These are phyloP conservation scores for Pyrrhoderma noxium DNA, from an alignment of 1,284 basidiomycete genomes.

Conservation along the genomic window DNA sequence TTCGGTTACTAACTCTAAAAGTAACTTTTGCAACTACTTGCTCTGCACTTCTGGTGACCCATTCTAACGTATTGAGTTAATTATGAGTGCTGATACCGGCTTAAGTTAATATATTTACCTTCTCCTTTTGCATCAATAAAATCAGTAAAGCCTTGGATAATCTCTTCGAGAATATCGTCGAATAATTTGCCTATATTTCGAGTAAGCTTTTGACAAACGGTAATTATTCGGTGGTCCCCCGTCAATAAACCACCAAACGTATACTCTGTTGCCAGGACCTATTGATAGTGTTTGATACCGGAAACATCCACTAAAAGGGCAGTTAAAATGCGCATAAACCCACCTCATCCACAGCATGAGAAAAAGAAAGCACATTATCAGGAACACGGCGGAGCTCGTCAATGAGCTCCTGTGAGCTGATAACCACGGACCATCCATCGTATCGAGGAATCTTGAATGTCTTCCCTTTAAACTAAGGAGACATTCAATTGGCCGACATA, in stretches of 20 bases:
- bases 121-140: constrained; percentile 14
- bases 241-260: constrained; percentile 7
- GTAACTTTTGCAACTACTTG: constrained; percentile 33
- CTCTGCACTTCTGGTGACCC: constrained; percentile 30
- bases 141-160: constrained; percentile 18
- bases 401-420: constrained; percentile 22
- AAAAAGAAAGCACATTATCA: constrained; percentile 26
- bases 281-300: background rate
- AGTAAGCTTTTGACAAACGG: constrained; percentile 18
- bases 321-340: background rate
- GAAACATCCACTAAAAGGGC: background rate
- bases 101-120: constrained; percentile 19
- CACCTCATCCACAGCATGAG: constrained; percentile 24
- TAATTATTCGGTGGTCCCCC: constrained; percentile 21
- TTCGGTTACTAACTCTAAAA: constrained; percentile 32
- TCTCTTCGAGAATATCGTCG: constrained; percentile 20
- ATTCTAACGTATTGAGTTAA: constrained; percentile 33
- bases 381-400: constrained; percentile 30
- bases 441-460: constrained; percentile 26
- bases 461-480: constrained; percentile 18
- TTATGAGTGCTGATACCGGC: constrained; percentile 16
- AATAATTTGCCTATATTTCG: constrained; percentile 16
- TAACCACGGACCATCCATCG: constrained; percentile 25
- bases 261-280: constrained; percentile 6
- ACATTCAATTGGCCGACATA: too few species aligned